Conservation (phyloP, 768 basidiomycete species). For the Multifurca ochricompacta region DNA sequence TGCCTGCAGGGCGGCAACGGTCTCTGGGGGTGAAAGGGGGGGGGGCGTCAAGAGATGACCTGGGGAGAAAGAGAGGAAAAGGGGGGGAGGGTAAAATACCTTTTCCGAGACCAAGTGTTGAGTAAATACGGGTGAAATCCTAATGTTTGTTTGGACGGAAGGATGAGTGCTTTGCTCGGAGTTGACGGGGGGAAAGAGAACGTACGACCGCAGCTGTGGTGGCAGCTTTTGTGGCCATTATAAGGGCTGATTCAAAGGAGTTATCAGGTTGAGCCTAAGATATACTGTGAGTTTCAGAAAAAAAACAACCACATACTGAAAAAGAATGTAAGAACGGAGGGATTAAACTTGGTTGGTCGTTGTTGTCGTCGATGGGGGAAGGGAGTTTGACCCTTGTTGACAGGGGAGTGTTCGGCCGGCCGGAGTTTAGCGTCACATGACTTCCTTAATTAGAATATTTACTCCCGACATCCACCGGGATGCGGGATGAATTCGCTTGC, state of each 20-base stretch:
- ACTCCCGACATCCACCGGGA: background rate
- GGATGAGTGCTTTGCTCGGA: conserved; percentile 10
- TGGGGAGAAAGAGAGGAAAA: background rate
- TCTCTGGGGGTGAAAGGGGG: conserved; percentile 45
- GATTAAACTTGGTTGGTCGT: background rate
- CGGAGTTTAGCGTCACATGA: background rate
- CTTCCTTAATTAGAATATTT: background rate
- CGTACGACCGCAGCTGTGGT: conserved; percentile 51
- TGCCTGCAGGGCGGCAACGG: conserved; percentile 79
- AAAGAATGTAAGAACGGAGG: background rate
- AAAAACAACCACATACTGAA: background rate
- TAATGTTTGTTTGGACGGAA: conserved; percentile 26
- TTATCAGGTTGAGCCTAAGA: background rate
- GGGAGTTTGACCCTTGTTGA: too few relatives aligned
- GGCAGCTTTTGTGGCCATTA: conserved; percentile 67
- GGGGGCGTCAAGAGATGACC: background rate
- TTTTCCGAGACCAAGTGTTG: conserved; percentile 78
- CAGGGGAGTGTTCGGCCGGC: conserved; percentile 4
- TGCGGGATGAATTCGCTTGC: too few relatives aligned
- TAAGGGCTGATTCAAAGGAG: too few relatives aligned
- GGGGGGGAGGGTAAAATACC: conserved; percentile 44
- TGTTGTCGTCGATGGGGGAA: too few relatives aligned
- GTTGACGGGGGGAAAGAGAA: conserved; percentile 5
- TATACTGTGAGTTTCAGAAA: background rate
- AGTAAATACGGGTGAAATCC: conserved; percentile 82